These are phyloP conservation scores for Paraphaeosphaeria minitans DNA, from an alignment of 2,329 filamentous ascomycete species.

Conservation along the genomic window DNA sequence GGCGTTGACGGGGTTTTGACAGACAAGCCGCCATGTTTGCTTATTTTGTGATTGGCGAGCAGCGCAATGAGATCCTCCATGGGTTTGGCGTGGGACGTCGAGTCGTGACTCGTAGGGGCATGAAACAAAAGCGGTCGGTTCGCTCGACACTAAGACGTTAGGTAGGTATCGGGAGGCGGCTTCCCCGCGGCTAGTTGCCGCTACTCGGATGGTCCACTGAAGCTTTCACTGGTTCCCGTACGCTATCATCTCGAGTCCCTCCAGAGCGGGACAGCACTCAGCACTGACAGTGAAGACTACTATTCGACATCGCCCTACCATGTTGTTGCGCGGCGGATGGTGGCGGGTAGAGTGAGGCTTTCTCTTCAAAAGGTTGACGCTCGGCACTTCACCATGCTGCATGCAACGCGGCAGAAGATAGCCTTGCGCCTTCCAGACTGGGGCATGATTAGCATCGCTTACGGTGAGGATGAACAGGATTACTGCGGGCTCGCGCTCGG, in stretches of 20 bases:
- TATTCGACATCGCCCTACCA: neutral
- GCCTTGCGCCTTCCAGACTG: neutral
- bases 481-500: neutral
- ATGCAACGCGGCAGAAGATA: conserved; percentile 4
- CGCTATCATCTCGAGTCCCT: neutral
- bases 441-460: conserved; percentile 12
- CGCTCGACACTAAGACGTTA: neutral
- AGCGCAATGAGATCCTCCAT: neutral
- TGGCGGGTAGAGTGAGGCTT: neutral
- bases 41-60: neutral
- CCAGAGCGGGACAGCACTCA: neutral
- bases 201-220: neutral
- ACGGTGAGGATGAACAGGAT: neutral
- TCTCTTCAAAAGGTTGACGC: neutral
- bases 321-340: neutral
- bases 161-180: neutral
- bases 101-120: conserved; percentile 1
- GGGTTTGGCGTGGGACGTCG: conserved; percentile 5
- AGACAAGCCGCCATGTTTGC: neutral
- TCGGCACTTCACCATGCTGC: conserved; percentile 1
- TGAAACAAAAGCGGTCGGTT: conserved; percentile 1
- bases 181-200: conserved; percentile 5
- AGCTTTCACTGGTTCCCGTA: conserved; percentile 3
- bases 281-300: neutral
- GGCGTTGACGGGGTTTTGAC: neutral